Conservation (phyloP, 306 rosid genomes). For the Rosa chinensis region DNA sequence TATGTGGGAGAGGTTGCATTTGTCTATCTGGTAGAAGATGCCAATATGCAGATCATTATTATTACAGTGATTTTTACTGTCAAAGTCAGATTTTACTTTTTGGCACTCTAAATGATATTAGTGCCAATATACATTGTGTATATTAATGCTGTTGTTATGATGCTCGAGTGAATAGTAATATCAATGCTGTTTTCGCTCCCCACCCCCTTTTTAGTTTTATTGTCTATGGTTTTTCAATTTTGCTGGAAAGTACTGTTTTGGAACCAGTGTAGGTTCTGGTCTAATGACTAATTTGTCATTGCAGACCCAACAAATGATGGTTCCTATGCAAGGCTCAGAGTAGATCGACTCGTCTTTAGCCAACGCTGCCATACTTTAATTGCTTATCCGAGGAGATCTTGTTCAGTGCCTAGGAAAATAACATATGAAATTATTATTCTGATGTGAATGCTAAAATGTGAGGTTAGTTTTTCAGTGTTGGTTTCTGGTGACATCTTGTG, state of each 20-base stretch:
- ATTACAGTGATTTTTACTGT: background rate
- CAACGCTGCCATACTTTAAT: conserved; percentile 29
- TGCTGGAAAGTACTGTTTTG: background rate
- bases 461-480: conserved; percentile 29
- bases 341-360: conserved; percentile 30
- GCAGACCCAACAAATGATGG: conserved; percentile 80
- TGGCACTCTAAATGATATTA: background rate
- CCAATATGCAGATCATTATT: background rate
- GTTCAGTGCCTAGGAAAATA: conserved; percentile 26
- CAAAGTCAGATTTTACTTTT: background rate
- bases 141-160: background rate
- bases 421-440: conserved; percentile 29
- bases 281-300: conserved; percentile 22
- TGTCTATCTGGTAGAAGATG: background rate
- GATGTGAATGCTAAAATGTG: conserved; percentile 38
- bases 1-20: background rate
- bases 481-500: conserved; percentile 22
- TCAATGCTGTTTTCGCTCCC: background rate
- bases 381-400: conserved; percentile 31
- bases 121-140: background rate
- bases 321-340: conserved; percentile 88
- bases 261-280: background rate
- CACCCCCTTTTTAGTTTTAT: background rate
- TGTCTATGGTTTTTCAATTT: background rate
- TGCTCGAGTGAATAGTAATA: background rate